Conservation (phyloP, 441 rosid species). For the Aleurites moluccanus region DNA sequence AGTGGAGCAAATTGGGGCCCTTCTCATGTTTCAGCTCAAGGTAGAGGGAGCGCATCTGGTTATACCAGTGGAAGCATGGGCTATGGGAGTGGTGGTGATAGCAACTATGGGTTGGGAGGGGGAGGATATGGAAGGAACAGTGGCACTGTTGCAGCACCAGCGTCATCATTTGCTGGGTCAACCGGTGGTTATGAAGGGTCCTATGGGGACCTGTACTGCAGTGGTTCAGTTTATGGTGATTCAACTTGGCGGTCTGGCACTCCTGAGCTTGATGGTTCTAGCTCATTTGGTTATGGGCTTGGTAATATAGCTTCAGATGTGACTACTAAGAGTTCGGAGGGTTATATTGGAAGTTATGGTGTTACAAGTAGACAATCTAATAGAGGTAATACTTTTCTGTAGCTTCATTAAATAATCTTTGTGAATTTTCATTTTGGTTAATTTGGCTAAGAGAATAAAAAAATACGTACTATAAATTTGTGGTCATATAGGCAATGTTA, state of each 20-base stretch:
- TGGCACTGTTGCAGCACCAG: constrained; percentile 49
- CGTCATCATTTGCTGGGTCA: constrained; percentile 65
- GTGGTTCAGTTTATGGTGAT: constrained; percentile 73
- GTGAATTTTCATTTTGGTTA: not conserved
- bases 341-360: constrained; percentile 81
- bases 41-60: constrained; percentile 55
- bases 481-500: too few species aligned
- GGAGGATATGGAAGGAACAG: constrained; percentile 68
- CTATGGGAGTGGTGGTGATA: constrained; percentile 66
- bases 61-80: constrained; percentile 53
- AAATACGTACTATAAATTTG: not conserved
- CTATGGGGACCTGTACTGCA: constrained; percentile 60
- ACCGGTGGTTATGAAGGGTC: constrained; percentile 65
- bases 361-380: constrained; percentile 80
- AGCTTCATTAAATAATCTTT: constrained; percentile 5
- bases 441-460: not conserved
- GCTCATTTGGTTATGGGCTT: constrained; percentile 69
- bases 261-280: constrained; percentile 63
- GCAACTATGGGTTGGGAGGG: constrained; percentile 55
- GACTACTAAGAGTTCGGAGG: constrained; percentile 72
- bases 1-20: constrained; percentile 66
- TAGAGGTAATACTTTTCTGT: constrained; percentile 61
- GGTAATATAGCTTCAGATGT: constrained; percentile 69
- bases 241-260: constrained; percentile 69
- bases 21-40: constrained; percentile 59